Conservation (phyloP, 257 asterid species). For the Ophiorrhiza pumila region DNA sequence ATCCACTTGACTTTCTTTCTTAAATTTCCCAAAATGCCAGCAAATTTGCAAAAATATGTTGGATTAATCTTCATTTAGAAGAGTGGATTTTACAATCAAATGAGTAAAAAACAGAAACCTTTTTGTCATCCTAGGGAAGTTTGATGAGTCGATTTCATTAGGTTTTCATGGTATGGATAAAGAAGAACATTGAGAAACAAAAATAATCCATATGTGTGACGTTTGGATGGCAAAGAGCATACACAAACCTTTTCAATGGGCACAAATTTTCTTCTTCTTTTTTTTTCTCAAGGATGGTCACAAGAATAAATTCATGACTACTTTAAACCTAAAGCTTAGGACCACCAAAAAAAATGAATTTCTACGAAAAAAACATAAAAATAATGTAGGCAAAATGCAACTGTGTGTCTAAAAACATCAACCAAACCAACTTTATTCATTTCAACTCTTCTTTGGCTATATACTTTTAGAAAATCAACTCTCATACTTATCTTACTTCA, state of each 20-base stretch:
- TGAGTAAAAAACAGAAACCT: background rate
- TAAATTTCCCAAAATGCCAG: background rate
- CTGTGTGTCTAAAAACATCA: background rate
- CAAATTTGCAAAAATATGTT: too few relatives aligned
- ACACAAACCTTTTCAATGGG: background rate
- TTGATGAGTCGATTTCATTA: background rate
- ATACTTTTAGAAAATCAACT: background rate
- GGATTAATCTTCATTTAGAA: too few relatives aligned
- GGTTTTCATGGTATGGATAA: slow-evolving; percentile 6
- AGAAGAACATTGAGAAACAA: slow-evolving; percentile 13
- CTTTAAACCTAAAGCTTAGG: slow-evolving; percentile 4
- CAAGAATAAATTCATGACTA: background rate
- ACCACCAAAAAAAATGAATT: slow-evolving; percentile 10
- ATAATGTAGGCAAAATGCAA: background rate
- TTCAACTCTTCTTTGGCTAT: background rate
- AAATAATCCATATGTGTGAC: background rate
- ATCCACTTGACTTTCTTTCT: too few relatives aligned
- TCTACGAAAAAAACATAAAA: background rate
- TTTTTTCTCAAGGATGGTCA: too few relatives aligned
- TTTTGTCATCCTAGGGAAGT: background rate
- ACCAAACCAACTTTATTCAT: background rate
- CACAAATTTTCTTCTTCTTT: too few relatives aligned
- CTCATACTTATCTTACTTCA: background rate
- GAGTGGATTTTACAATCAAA: background rate
- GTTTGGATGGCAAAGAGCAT: slow-evolving; percentile 8